phyloP scores from a whole-genome alignment of 2,329 filamentous ascomycete species.

The Penicillium sclerotiorum region DNA sequence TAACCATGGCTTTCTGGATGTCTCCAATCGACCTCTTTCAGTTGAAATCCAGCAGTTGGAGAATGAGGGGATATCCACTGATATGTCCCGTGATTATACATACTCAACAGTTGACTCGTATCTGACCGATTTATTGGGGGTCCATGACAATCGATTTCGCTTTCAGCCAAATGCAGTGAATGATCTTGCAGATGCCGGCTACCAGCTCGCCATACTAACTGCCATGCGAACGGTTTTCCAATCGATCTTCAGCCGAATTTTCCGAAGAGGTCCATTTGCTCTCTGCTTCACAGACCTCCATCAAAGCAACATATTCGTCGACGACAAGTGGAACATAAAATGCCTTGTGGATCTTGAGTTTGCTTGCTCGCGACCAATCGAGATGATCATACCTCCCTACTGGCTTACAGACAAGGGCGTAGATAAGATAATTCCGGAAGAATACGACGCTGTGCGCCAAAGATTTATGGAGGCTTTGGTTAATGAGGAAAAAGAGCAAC shows the following conservation, averaged over 20 bases:
- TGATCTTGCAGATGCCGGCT: constrained; percentile 8
- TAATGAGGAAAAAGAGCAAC: background rate
- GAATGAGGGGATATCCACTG: constrained; percentile 1
- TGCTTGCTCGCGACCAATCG: constrained; percentile 27
- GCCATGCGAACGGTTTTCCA: constrained; percentile 30
- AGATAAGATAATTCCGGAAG: constrained; percentile 1
- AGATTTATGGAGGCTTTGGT: background rate
- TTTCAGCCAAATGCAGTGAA: constrained; percentile 29
- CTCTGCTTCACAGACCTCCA: constrained; percentile 45
- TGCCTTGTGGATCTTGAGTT: constrained; percentile 31
- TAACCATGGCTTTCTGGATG: constrained; percentile 5
- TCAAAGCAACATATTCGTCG: constrained; percentile 36
- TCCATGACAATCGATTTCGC: constrained; percentile 8
- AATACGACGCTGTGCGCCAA: background rate
- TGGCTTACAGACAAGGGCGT: constrained; percentile 29
- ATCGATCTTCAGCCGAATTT: constrained; percentile 32
- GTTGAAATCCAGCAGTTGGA: constrained; percentile 14
- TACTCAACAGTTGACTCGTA: constrained; percentile 10
- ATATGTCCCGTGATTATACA: constrained; percentile 7
- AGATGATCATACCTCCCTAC: constrained; percentile 28
- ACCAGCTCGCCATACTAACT: constrained; percentile 25
- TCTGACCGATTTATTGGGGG: constrained; percentile 1
- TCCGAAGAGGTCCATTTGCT: constrained; percentile 39
- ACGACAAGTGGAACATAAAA: constrained; percentile 30
- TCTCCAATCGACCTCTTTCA: constrained; percentile 14